Base-by-base conservation (phyloP, 305 asterid genomes). In the Solanum hybrid region DNA sequence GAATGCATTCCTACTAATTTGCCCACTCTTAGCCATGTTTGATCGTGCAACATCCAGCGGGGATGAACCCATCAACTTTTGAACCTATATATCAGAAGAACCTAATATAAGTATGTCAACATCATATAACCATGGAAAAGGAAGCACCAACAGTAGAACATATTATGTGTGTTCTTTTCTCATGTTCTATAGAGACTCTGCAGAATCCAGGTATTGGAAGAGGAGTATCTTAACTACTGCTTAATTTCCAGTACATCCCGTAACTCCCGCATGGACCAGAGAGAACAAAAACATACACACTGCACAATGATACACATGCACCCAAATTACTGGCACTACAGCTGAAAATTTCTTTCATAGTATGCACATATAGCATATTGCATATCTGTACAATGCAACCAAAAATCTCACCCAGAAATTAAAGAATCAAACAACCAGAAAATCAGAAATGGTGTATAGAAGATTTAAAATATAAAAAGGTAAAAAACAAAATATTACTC, bases 41-140 rank as follows among this genome's bases (percentile, higher is more conserved):
- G 96, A 93, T 89, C 93, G 94, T 9, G 98, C 98, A 90, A 95
- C 93, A 91, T 97, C 99, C 95, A 97, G 77, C 14, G 99, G 99
- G 45, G 97, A 91, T 76, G 97, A 91, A 87, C 99, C 99, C 98
- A 97, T 92, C 95, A 97, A 77, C 92, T 97, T 96, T 92, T 95
- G 98, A 61, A 97, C 86, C 99, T 96, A 93, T 87, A 92, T 83
- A 86, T 88, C 27, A 86, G 11, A 57, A 37, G 87, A 29, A 75
- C 81, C 77, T 51, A 65, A 12, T 22, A 24, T 57, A 81, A 84
- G 39, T 76, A 81, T 84, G 33, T 87, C 17, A 32, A 65, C 41
- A 79, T 73, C 78, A 51, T n/a, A 5, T 87, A 65, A 73, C 45
- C 31, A 90, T 61, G 41, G 81, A 26, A 75, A 88, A 12, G 36